Conservation (phyloP, 176 grass and related monocot genomes). For the Luzula sylvatica region DNA sequence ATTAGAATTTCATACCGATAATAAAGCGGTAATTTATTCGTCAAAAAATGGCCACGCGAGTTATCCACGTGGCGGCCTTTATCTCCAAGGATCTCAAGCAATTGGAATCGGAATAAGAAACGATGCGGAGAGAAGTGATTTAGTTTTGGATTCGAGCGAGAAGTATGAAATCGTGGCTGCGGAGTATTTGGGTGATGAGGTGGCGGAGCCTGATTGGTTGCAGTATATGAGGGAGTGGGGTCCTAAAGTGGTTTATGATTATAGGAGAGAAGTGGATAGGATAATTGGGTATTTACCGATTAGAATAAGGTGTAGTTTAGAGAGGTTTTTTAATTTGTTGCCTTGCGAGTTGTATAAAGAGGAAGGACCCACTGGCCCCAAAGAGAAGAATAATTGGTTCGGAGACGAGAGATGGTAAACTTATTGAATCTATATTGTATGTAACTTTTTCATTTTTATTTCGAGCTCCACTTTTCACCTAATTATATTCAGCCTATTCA, state of each 20-base stretch:
- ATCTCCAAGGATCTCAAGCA: conserved; percentile 61
- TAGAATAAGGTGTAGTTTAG: conserved; percentile 31
- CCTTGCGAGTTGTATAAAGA: conserved; percentile 71
- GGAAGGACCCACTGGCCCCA: conserved; percentile 77
- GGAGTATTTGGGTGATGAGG: conserved; percentile 48
- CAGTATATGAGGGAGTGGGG: conserved; percentile 89
- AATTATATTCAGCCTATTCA: too few relatives aligned
- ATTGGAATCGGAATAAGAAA: conserved; percentile 50
- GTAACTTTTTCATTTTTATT: too few relatives aligned
- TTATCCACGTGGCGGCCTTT: conserved; percentile 45
- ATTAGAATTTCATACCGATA: conserved; percentile 53
- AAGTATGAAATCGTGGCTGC: conserved; percentile 57
- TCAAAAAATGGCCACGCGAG: conserved; percentile 74
- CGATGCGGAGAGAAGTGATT: conserved; percentile 25
- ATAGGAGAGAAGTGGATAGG: conserved; percentile 38
- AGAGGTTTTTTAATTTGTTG: conserved; percentile 48
- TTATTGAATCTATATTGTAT: background rate
- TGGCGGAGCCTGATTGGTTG: conserved; percentile 54
- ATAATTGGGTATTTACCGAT: conserved; percentile 23
- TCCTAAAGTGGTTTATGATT: conserved; percentile 51
- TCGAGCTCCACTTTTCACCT: too few relatives aligned
- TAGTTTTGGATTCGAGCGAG: conserved; percentile 38
- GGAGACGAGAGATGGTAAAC: conserved; percentile 76
- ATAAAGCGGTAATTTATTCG: conserved; percentile 47
- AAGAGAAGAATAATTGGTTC: conserved; percentile 88